Evolutionary conservation across 352 stramenopile species (phyloP), one percentile per base, ranked within the genome.

Genomic region (Phytopythium helicoides): DNA sequence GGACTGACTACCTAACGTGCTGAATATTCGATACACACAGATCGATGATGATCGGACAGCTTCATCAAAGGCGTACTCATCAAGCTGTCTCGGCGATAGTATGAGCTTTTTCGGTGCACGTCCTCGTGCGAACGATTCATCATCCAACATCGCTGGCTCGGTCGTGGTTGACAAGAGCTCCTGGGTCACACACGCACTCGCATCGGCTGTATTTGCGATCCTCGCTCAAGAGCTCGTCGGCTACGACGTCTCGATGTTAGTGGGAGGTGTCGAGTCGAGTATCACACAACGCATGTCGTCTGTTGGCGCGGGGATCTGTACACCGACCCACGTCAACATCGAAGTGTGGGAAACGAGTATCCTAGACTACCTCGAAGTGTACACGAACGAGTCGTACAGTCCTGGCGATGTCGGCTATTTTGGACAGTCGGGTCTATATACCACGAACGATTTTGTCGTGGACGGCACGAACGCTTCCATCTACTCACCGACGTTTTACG

Each of bases 111-210:
- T n/a, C n/a, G n/a, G n/a, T n/a, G n/a, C n/a, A n/a, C n/a, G n/a
- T n/a, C n/a, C n/a, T n/a, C n/a, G 62, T 62, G 42, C 84, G 79
- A 69, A 64, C 55, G 16, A 66, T 73, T 3, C 75, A 87, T 35
- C 54, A 42, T 18, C 49, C 84, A 0, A 52, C 55, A 6, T 71
- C 61, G 0, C 38, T 72, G 38, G 81, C 12, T 52, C 71, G 0
- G 84, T 89, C 38, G 15, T 87, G 10, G 68, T 63, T n/a, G n/a
- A 7, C 34, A 55, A 16, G 71, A 85, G 68, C 65, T 78, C 40
- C 57, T 73, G 33, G 11, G 56, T 56, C 18, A 19, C 15, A n/a
- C n/a, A n/a, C n/a, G n/a, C n/a, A n/a, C n/a, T n/a, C n/a, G n/a
- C n/a, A n/a, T n/a, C n/a, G n/a, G n/a, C n/a, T n/a, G n/a, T n/a